These are phyloP conservation scores for Talinum fruticosum DNA, from an alignment of 148 eudicot species.

Conservation along the genomic window DNA sequence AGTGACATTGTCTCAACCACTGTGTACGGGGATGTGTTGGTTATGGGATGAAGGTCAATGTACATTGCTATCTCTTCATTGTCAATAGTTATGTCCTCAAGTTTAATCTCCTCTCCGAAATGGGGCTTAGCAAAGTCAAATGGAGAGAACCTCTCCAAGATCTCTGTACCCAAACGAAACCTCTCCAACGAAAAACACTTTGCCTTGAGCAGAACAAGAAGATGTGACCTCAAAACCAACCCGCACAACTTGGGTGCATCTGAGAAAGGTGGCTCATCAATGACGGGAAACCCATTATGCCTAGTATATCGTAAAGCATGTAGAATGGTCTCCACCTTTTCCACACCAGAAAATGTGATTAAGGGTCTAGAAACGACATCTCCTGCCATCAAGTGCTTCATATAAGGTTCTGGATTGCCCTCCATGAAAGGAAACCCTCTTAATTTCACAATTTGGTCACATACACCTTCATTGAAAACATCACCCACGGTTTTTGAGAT, in stretches of 20 bases:
- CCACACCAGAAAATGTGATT: slow-evolving; percentile 46
- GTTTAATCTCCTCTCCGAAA: slow-evolving; percentile 42
- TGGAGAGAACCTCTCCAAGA: slow-evolving; percentile 32
- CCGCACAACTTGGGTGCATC: slow-evolving; percentile 54
- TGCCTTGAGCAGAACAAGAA: slow-evolving; percentile 45
- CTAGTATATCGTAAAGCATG: slow-evolving; percentile 38
- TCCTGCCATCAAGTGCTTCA: slow-evolving; percentile 48
- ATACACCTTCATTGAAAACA: slow-evolving; percentile 49
- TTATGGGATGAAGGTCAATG: slow-evolving; percentile 54
- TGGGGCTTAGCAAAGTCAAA: slow-evolving; percentile 54
- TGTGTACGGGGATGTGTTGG: slow-evolving; percentile 50
- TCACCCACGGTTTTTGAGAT: slow-evolving; percentile 55
- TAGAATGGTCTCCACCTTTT: slow-evolving; percentile 42
- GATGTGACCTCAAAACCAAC: slow-evolving; percentile 48
- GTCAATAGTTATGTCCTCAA: slow-evolving; percentile 39
- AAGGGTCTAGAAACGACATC: slow-evolving; percentile 55
- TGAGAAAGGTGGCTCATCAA: slow-evolving; percentile 49
- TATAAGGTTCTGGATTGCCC: slow-evolving; percentile 50
- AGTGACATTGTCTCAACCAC: slow-evolving; percentile 57
- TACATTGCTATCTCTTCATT: slow-evolving; percentile 57
- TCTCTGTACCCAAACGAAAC: slow-evolving; percentile 35
- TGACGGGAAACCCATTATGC: slow-evolving; percentile 56
- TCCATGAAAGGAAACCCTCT: slow-evolving; percentile 54
- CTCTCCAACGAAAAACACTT: slow-evolving; percentile 39
- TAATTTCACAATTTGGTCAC: slow-evolving; percentile 43